Base-by-base conservation (phyloP, 768 basidiomycete species). In the Omphalotus guepiniiformis region DNA sequence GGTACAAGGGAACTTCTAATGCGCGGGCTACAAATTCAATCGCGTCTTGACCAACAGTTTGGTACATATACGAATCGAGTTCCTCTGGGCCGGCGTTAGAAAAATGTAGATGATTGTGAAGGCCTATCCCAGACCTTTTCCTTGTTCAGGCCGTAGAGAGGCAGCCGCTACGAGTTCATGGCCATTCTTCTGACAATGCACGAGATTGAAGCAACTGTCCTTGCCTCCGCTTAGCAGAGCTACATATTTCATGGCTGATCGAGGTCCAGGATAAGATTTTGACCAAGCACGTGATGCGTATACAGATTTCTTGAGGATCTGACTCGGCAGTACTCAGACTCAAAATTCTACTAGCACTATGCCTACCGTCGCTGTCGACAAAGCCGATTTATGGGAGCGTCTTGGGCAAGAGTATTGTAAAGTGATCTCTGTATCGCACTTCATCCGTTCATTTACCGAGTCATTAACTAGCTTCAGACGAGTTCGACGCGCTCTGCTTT, bases 41-140 rank as follows among this genome's bases (percentile, higher is more conserved):
- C 15, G 92, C 91, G 48, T 93, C 90, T 61, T 97, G 94, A 1
- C 94, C 96, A 22, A 99, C 94, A n/a, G 95, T 97, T 64, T 99
- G 96, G 65, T 97, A 99, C 64, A 99, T 75, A 69, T 93, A 98
- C 19, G 94, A 97, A 66, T 99, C 94, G 58, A 98, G 80, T 72
- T 99, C 96, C 73, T 98, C 96, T 96, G 64, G 51, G 50, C 55
- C 55, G 43, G 55, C 6, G 29, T n/a, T 39, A 18, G 1, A 21
- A 23, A 21, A 3, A 13, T 42, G 32, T 7, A 23, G 55, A 59
- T 54, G 52, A 44, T 36, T 42, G 45, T 45, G 45, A 53, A 60
- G 48, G 35, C 32, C 51, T 47, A 47, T 39, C 49, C 43, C 47
- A 58, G 59, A 93, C 95, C 94, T 81, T 85, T 88, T 57, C 92